Base-by-base conservation (phyloP, 1,139 yeast species). In the Pichia sp. region DNA sequence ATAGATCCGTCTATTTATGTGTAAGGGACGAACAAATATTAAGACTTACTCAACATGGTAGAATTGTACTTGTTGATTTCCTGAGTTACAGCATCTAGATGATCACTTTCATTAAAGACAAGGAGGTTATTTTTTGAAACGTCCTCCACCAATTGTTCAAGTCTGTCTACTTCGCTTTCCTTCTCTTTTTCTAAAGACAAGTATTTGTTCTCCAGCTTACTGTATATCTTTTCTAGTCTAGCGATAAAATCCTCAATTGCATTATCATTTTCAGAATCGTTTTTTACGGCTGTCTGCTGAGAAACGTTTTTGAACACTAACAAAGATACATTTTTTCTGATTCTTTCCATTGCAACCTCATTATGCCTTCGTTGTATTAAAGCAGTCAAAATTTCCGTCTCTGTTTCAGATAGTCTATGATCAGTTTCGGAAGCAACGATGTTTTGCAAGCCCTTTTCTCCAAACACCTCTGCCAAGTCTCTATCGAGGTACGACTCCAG, bases 1-100 rank as follows among this genome's bases (percentile, higher is more conserved):
- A 26, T 74, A 2, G 69, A 66, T 42, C 57, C 60, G 4, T 50
- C 57, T 42, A 49, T 67, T n/a, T 65, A 63, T 53, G 60, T 64
- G 38, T 53, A 42, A 48, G 11, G 7, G 23, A 16, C 11, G n/a
- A 4, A 3, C 11, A 34, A 42, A 31, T 40, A 11, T 44, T 8
- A 19, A 8, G 23, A 44, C 8, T 34, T 34, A 11, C 44, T 29
- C 34, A 47, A 11, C 3, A 19, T 23, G n/a, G 19, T 3, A 31
- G 30, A 23, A 29, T 47, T 40, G 16, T 46, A 52, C 4, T 10
- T 29, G 8, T 36, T 32, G 5, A 53, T 46, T 29, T 45, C 48
- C 4, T 46, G 19, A 7, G 47, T 46, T 16, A 50, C n/a, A 31
- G 7, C 19, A 8, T 19, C 5, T 8, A 54, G 10, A 7, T 50